These are phyloP conservation scores for Dillenia turbinata DNA, from an alignment of 164 flowering plant species.

Conservation along the genomic window DNA sequence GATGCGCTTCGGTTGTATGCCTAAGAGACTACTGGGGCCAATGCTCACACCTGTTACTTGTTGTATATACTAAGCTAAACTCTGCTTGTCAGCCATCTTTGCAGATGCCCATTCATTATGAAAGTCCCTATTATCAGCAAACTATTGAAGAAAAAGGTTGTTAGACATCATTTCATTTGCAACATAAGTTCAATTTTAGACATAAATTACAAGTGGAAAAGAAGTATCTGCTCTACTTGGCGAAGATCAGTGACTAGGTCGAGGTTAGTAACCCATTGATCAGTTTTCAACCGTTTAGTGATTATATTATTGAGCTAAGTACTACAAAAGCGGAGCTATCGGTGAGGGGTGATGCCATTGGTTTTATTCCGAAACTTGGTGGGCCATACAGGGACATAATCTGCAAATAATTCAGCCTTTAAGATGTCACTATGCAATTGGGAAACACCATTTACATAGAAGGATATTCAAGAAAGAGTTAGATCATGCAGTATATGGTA, in stretches of 20 bases:
- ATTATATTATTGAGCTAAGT: constrained; percentile 86
- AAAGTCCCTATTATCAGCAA: constrained; percentile 71
- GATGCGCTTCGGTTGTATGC: constrained; percentile 96
- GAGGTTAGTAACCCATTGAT: constrained; percentile 87
- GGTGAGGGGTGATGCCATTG: constrained; percentile 95
- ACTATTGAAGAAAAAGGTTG: constrained; percentile 39
- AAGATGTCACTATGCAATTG: constrained; percentile 92
- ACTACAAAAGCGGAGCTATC: constrained; percentile 93
- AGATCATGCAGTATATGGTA: too few relatives aligned
- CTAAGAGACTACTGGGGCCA: constrained; percentile 85
- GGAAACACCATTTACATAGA: constrained; percentile 97
- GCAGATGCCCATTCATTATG: constrained; percentile 94
- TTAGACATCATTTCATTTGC: not conserved
- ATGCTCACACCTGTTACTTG: constrained; percentile 74
- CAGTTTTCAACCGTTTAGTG: constrained; percentile 91
- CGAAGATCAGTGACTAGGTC: constrained; percentile 74
- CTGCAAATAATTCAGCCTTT: constrained; percentile 78
- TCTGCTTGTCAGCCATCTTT: constrained; percentile 85
- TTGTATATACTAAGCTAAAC: constrained; percentile 68
- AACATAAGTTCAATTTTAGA: not conserved
- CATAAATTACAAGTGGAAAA: not conserved
- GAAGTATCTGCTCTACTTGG: constrained; percentile 29
- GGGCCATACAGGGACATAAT: constrained; percentile 95
- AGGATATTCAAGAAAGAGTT: too few relatives aligned
- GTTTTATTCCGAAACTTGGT: constrained; percentile 93